A percentile compares a stretch with the other conserved stretches of the same genome.
These are phyloP conservation scores for Aspergillus uvarum DNA, from an alignment of 2,329 filamentous ascomycete genomes.

Conservation along the genomic window DNA sequence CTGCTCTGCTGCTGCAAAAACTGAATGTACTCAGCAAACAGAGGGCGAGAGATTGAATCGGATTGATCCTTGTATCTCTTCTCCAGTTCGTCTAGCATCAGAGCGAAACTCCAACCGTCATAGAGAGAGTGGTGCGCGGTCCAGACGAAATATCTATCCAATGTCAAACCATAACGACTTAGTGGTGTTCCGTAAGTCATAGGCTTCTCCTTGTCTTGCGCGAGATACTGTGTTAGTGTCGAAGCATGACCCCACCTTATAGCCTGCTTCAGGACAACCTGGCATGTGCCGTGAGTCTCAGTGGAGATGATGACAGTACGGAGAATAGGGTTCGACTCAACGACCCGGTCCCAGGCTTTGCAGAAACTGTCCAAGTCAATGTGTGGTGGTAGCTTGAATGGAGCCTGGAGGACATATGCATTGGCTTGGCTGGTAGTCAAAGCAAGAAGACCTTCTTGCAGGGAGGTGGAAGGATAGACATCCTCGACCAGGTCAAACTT, in stretches of 20 bases:
- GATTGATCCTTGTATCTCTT: conserved; percentile 1
- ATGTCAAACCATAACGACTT: not conserved
- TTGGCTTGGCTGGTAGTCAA: conserved; percentile 14
- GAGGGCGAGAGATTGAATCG: not conserved
- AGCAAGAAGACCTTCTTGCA: conserved; percentile 14
- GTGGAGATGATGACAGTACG: conserved; percentile 36
- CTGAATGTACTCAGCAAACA: not conserved
- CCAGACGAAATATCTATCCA: not conserved
- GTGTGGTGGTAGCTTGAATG: conserved; percentile 2
- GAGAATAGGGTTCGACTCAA: conserved; percentile 36
- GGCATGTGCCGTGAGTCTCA: conserved; percentile 24
- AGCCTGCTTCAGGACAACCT: not conserved
- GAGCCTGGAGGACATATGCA: conserved; percentile 4
- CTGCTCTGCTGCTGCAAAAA: not conserved
- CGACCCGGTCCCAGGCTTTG: conserved; percentile 35
- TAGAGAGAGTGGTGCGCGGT: conserved; percentile 43
- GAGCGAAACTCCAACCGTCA: conserved; percentile 39
- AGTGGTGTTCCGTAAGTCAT: not conserved
- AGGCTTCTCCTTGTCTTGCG: not conserved
- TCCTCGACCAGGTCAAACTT: conserved; percentile 8
- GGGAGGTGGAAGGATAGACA: conserved; percentile 13
- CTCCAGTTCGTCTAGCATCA: conserved; percentile 35
- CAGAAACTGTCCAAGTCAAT: conserved; percentile 24
- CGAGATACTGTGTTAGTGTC: not conserved
- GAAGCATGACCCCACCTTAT: not conserved